Evolutionary conservation across 1,284 basidiomycete genomes (phyloP), one percentile per base, ranked within the genome.

Genomic region (Cutaneotrichosporon dermatis): DNA sequence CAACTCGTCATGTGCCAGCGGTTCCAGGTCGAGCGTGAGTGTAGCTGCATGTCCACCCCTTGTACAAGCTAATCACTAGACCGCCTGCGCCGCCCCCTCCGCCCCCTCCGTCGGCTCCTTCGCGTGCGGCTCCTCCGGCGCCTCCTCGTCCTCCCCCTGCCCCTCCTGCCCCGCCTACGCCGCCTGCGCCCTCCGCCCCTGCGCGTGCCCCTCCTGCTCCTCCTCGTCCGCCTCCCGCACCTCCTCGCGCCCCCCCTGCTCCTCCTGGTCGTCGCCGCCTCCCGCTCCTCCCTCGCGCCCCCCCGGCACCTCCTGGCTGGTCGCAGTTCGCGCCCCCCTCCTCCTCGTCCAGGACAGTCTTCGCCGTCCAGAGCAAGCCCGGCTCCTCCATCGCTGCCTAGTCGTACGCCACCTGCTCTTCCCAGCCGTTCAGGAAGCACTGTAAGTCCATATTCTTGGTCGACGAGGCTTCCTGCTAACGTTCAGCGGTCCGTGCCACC

Each of bases 321-420:
- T 6, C 4, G 35, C 50, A 57, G n/a, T 0, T 62, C 68, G n/a
- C 42, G 63, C 4, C 68, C 66, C 5, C 69, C 66, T 11, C 41
- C 54, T 9, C 66, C 64, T 53, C 64, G 70, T 6, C 67, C 64
- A 6, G 53, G 57, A 39, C 34, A n/a, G 15, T 52, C 43, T n/a
- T 37, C 53, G n/a, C 53, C 42, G 2, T 33, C 53, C 33, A 34
- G 43, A 6, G 42, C 53, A 25, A 40, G 45, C 35, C 54, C 44
- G 6, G 44, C 40, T 11, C 51, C 62, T 8, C 62, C 60, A 5
- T 57, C 67, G 51, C 63, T 63, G 15, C 58, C 64, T 86, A 83
- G 11, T 88, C 83, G 75, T 83, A 88, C 11, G 86, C 88, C 12
- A 74, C 88, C 83, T 5, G 89, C 83, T 69, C 85, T 59, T 87